Evolutionary conservation across 1,284 basidiomycete species (phyloP), one percentile per base, ranked within the genome.

Genomic region (Microbotryum violaceum): DNA sequence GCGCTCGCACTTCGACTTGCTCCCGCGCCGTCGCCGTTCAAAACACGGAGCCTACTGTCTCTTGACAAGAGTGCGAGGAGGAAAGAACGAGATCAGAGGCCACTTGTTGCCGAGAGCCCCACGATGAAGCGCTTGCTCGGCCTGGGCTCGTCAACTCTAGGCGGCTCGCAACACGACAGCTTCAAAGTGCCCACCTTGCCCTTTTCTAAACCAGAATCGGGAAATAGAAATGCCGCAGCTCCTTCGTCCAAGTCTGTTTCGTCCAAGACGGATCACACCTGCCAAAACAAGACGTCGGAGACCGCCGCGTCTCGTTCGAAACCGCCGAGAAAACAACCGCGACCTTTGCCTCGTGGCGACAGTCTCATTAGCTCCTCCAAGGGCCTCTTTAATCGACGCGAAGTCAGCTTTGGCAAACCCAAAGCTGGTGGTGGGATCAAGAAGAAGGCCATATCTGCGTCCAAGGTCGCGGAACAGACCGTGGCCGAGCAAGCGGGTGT

Each of bases 51-150:
- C 12, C 57, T 69, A 21, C 57, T 69, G 46, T 69, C 67, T 2
- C 65, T 69, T 50, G 67, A 69, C 45, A 60, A 59, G 12, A 63
- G 60, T 5, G 65, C 65, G 2, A 61, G 67, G 0, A 48, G 53
- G 2, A 59, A 54, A 4, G 52, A 63, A 16, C 21, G 37, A 9
- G n/a, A 57, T 12, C 63, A 61, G 4, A 57, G 42, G 20, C 51
- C 45, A 18, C 31, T 53, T 31, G 53, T 67, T n/a, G 49, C 65
- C 9, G 60, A 66, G 21, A 69, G 67, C 25, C 67, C 67, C 23
- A 69, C 67, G 5, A 69, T 69, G 67, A 66, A 66, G 48, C 56
- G 67, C 7, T 49, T 69, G 4, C 18, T 56, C 48, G 49, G 42
- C 47, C 33, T 27, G 46, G 23, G 20, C 44, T 20, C 6, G 33